Evolutionary conservation across 2,329 filamentous ascomycete species (phyloP).

Genomic region (Penicillium thymicola): DNA sequence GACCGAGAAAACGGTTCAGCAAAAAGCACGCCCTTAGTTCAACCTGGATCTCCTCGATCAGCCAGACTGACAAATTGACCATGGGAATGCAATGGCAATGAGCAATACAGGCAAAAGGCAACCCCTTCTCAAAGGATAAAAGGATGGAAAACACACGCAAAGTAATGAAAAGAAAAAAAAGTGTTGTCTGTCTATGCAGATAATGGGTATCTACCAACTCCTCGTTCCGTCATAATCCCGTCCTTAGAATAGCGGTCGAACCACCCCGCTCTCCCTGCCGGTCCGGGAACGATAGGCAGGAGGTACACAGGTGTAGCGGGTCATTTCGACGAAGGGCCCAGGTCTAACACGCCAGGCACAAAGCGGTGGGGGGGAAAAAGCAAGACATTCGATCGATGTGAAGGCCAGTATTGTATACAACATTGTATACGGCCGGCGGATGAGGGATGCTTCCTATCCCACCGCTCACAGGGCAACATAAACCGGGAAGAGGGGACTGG

Average conservation of each 20-base stretch:
- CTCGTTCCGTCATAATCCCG: slow-evolving; percentile 42
- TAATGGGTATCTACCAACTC: slow-evolving; percentile 45
- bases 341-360: slow-evolving; percentile 31
- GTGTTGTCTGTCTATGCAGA: slow-evolving; percentile 33
- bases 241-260: slow-evolving; percentile 28
- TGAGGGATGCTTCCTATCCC: slow-evolving; percentile 35
- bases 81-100: slow-evolving; percentile 1
- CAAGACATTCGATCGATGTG: slow-evolving; percentile 23
- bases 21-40: slow-evolving; percentile 10
- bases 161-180: slow-evolving; percentile 19
- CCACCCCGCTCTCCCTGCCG: slow-evolving; percentile 24
- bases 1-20: slow-evolving; percentile 15
- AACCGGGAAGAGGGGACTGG: slow-evolving; percentile 44
- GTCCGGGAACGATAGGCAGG: slow-evolving; percentile 17
- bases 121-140: slow-evolving; percentile 8
- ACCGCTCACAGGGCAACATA: slow-evolving; percentile 37
- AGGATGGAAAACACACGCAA: slow-evolving; percentile 12
- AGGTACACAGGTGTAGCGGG: slow-evolving; percentile 24
- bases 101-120: slow-evolving; percentile 4
- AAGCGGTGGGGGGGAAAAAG: slow-evolving; percentile 23
- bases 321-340: slow-evolving; percentile 32
- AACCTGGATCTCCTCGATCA: slow-evolving; percentile 13
- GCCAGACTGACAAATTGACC: slow-evolving; percentile 5
- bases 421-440: slow-evolving; percentile 18
- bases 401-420: slow-evolving; percentile 15